Percentiles rank a stretch among this genome's conserved stretches.
Conservation (phyloP, 164 flowering plant species). For the Kalanchoe fedtschenkoi region DNA sequence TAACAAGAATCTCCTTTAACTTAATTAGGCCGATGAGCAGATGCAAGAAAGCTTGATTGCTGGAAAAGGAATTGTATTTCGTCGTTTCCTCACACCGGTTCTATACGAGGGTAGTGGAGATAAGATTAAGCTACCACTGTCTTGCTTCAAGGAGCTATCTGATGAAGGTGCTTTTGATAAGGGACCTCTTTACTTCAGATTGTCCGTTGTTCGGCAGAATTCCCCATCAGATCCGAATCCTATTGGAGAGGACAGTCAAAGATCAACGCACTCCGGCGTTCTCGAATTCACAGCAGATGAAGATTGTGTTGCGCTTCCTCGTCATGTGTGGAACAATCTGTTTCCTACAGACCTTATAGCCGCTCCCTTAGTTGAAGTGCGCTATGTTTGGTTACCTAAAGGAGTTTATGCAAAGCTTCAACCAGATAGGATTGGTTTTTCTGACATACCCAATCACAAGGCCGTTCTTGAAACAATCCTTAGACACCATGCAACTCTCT, state of each 20-base stretch:
- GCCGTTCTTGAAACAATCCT: slow-evolving; percentile 93
- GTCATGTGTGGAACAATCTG: slow-evolving; percentile 76
- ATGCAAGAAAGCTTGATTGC: slow-evolving; percentile 12
- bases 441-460: slow-evolving; percentile 91
- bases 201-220: slow-evolving; percentile 44
- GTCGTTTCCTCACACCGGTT: slow-evolving; percentile 51
- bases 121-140: slow-evolving; percentile 82
- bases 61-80: slow-evolving; percentile 32
- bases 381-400: slow-evolving; percentile 73
- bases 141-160: slow-evolving; percentile 77
- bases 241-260: slow-evolving; percentile 17
- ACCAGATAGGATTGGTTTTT: slow-evolving; percentile 13
- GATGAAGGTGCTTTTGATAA: slow-evolving; percentile 88
- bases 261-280: slow-evolving; percentile 72
- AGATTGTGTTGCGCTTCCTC: slow-evolving; percentile 69
- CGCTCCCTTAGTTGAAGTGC: slow-evolving; percentile 54
- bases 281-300: slow-evolving; percentile 82
- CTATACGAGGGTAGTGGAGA: slow-evolving; percentile 73
- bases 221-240: slow-evolving; percentile 13
- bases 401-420: slow-evolving; percentile 65
- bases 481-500: slow-evolving; percentile 91
- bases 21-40: slow-evolving; percentile 8
- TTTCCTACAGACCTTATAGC: slow-evolving; percentile 22
- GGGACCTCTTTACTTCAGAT: slow-evolving; percentile 75
- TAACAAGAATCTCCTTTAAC: neutral